A percentile compares a stretch with the other conserved stretches of the same genome.
Evolutionary conservation across 306 rosid species (phyloP).

Genomic region (Rosa chinensis): DNA sequence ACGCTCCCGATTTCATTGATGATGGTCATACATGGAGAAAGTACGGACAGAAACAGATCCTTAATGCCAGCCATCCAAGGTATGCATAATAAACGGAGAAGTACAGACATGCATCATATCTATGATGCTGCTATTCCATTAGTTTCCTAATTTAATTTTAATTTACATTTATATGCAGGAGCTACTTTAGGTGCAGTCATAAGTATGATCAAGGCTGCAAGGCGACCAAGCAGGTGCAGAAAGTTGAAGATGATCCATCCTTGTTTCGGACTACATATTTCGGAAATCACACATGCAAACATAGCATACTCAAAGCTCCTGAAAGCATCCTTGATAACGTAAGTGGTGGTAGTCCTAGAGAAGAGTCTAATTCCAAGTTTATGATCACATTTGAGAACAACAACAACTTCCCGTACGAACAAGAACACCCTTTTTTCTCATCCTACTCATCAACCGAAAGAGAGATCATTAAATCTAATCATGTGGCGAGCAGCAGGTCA

Average conservation of each 20-base stretch:
- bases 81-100: not conserved
- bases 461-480: constrained; percentile 19
- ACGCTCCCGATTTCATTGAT: constrained; percentile 28
- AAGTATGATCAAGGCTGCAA: constrained; percentile 62
- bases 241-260: constrained; percentile 47
- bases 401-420: not conserved
- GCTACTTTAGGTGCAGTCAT: constrained; percentile 77
- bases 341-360: constrained; percentile 2
- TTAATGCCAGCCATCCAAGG: constrained; percentile 48
- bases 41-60: constrained; percentile 68
- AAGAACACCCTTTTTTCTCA: constrained; percentile 19
- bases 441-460: constrained; percentile 10
- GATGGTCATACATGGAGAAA: constrained; percentile 80
- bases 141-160: not conserved
- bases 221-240: constrained; percentile 76
- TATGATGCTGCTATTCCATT: not conserved
- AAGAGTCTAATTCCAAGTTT: constrained; percentile 25
- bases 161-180: constrained; percentile 32
- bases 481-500: not conserved
- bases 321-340: constrained; percentile 37
- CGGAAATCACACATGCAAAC: constrained; percentile 54
- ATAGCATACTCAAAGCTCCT: constrained; percentile 26
- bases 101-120: not conserved
- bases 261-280: constrained; percentile 48
- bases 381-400: constrained; percentile 40